Base-by-base conservation (phyloP, 257 asterid species). In the Salvia splendens region DNA sequence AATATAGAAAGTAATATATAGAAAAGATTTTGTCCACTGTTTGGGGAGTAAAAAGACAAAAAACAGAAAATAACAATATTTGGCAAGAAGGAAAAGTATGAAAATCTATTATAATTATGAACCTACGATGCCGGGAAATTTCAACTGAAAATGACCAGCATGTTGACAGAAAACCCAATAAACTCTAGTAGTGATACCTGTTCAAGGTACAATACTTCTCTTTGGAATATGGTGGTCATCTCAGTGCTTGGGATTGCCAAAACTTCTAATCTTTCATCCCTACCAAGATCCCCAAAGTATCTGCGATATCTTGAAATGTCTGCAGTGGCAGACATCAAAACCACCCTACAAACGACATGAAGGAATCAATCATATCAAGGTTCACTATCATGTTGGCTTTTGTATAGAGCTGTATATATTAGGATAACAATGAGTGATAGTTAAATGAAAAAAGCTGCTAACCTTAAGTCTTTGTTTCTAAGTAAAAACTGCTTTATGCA, bases 321-420 rank as follows among this genome's bases (percentile, higher is more conserved):
- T 12, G 95, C 95, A 73, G 99, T 93, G 42, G 99, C 99, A 74
- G 99, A 93, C 99, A 93, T 90, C 92, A 93, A 84, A 53, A 93
- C 99, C 74, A 93, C 84, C 95, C 97, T 90, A 80, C 56, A 82
- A 78, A 79, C 78, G 73, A 82, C 17, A 73, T 57, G 72, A 33
- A 46, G 65, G 55, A 72, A 56, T 65, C 46, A 45, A 51, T 64
- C 12, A 65, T 48, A 50, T 49, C 62, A 63, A 33, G 36, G 62
- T 57, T 45, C 20, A 33, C 12, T 17, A 16, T 32, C 40, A 67
- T 70, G 64, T 42, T 30, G 38, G 38, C 38, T 33, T 33, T 33
- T 33, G 47, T 38, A 53, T 46, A 6, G 24, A 42, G 50, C 45
- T 28, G 14, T 51, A 46, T 69, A 41, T 58, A 35, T 61, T 16